phyloP scores from a whole-genome alignment of 805 yeast genomes.

The Tetrapisispora iriomotensis region DNA sequence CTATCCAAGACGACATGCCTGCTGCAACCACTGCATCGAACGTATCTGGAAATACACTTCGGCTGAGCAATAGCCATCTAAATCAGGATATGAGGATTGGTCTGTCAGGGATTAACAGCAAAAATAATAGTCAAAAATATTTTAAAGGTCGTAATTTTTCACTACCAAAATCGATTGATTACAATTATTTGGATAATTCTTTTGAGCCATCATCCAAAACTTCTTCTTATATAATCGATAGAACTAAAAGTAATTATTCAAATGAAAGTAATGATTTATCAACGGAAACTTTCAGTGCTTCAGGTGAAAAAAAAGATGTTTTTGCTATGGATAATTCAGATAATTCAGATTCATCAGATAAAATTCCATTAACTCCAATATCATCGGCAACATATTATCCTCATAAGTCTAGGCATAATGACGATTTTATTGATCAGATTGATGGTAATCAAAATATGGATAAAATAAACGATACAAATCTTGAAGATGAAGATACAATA shows the following conservation, averaged over 20 bases:
- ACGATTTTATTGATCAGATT: slow-evolving; percentile 4
- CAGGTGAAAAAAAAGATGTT: not conserved
- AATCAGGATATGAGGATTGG: too few relatives aligned
- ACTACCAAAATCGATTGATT: not conserved
- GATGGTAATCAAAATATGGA: not conserved
- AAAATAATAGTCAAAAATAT: not conserved
- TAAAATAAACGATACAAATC: not conserved
- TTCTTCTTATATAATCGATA: not conserved
- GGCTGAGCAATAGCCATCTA: slow-evolving; percentile 1
- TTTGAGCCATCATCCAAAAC: not conserved
- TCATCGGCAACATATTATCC: slow-evolving; percentile 67
- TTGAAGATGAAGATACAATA: too few relatives aligned
- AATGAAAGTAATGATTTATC: not conserved
- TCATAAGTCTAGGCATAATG: slow-evolving; percentile 37
- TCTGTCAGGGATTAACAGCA: too few relatives aligned
- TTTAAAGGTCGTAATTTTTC: not conserved
- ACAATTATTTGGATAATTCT: not conserved
- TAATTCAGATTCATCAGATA: not conserved
- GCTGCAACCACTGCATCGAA: too few relatives aligned
- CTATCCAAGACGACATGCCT: too few relatives aligned
- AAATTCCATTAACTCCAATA: slow-evolving; percentile 41
- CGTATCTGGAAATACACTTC: not conserved
- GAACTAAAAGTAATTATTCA: not conserved
- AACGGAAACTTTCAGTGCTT: too few relatives aligned
- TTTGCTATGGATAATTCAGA: not conserved